A percentile compares a stretch with the other conserved stretches of the same genome.
Conservation (phyloP, 352 stramenopile genomes). For the Elongisporangium undulatum region DNA sequence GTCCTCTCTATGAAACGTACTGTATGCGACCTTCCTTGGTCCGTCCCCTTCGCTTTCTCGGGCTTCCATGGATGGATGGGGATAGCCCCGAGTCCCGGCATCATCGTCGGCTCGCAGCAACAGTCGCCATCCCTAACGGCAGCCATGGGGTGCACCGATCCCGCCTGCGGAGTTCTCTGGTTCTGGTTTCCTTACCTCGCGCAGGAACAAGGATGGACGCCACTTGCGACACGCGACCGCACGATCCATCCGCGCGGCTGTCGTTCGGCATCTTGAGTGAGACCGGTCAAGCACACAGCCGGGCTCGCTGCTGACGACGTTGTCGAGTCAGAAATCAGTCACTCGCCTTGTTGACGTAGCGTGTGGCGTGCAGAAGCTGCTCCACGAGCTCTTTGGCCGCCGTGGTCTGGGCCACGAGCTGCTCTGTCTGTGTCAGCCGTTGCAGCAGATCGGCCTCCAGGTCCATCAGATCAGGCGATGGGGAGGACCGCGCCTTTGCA, state of each 20-base stretch:
- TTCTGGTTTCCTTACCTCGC: neutral
- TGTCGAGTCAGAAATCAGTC: neutral
- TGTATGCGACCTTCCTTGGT: neutral
- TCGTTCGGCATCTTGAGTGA: neutral
- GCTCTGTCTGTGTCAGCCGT: constrained; percentile 17
- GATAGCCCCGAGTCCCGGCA: neutral
- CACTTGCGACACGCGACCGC: neutral
- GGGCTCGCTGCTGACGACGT: neutral
- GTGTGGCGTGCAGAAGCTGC: constrained; percentile 13
- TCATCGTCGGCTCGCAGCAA: neutral
- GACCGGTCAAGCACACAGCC: neutral
- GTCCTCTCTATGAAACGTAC: neutral
- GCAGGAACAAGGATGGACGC: neutral
- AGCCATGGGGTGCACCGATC: neutral
- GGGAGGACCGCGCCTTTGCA: neutral
- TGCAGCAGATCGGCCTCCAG: constrained; percentile 12
- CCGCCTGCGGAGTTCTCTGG: neutral
- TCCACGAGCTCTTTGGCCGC: constrained; percentile 18
- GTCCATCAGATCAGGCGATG: constrained; percentile 9
- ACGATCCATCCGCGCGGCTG: neutral
- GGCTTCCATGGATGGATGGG: neutral
- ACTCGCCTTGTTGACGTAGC: constrained; percentile 1
- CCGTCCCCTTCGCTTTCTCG: neutral
- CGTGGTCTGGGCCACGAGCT: constrained; percentile 21
- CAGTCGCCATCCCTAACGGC: neutral